These are phyloP conservation scores for Pythium vanterpoolii DNA, from an alignment of 352 stramenopile genomes.

Conservation along the genomic window DNA sequence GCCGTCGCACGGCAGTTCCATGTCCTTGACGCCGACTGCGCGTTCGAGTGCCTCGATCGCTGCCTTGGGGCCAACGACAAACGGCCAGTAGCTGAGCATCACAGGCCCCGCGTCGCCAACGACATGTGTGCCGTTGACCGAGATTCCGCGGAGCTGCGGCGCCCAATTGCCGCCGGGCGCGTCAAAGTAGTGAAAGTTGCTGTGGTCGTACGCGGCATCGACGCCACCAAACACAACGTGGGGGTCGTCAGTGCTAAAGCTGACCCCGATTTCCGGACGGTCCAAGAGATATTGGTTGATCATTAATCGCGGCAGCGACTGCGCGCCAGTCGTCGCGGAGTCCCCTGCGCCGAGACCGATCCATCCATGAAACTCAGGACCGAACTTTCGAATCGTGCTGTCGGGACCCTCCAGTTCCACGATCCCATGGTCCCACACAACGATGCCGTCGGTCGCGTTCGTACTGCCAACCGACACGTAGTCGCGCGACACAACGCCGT, in stretches of 20 bases:
- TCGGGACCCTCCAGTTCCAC: conserved; percentile 7
- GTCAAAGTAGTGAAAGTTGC: conserved; percentile 6
- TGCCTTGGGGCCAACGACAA: background rate
- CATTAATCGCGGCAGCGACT: conserved; percentile 2
- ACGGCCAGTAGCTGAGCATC: background rate
- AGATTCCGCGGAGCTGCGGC: background rate
- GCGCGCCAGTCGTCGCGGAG: background rate
- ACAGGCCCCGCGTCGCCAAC: background rate
- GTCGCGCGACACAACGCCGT: conserved; percentile 12
- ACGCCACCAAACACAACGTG: conserved; percentile 12
- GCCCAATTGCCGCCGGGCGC: background rate
- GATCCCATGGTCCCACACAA: background rate
- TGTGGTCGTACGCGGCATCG: background rate
- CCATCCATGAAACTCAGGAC: background rate
- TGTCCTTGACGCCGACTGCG: background rate
- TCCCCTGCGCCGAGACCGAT: background rate
- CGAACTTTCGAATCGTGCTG: background rate
- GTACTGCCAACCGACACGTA: conserved; percentile 2
- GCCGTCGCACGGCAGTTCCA: conserved; percentile 5
- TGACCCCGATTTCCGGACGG: conserved; percentile 4
- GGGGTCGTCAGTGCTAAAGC: background rate
- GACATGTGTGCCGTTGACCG: background rate
- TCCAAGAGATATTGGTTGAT: conserved; percentile 1
- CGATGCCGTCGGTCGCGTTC: background rate
- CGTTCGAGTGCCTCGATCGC: background rate